Evolutionary conservation across 2,329 filamentous ascomycete species (phyloP), one percentile per base, ranked within the genome.

Genomic region (Pseudocercospora fijiensis): DNA sequence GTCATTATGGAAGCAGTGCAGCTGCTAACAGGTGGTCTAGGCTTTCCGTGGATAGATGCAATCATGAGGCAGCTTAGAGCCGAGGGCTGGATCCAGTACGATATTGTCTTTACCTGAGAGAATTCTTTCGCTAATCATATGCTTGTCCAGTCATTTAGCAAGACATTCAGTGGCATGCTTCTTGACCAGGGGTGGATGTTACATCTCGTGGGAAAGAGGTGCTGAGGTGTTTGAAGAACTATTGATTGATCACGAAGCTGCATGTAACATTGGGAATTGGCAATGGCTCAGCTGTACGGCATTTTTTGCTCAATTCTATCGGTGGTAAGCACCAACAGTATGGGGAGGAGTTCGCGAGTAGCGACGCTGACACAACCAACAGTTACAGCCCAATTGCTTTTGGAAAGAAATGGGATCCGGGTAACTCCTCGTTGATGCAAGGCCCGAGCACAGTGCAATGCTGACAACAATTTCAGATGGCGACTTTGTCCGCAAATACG

Each of bases 11-110:
- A 41, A 41, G 6, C 37, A 41, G 37, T 41, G 5, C 5, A 41
- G 8, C 16, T 8, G 37, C 13, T 41, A 18, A 41, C 37, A 18
- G 6, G 5, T 18, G 5, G 18, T 8, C 0, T 18, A 41, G 37
- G 90, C 0, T 92, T 92, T 66, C 90, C 90, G 0, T 92, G 88
- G 85, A 91, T 93, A 69, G 90, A 93, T 71, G 89, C 89, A 0
- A 80, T 92, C 45, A 92, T 93, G 90, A 85, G 89, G 0, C 90
- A 92, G 75, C 80, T 93, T 13, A 80, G 82, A 13, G 74, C 80
- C 1, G 89, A 92, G 73, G 90, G 90, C 27, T 93, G 90, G 90
- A 90, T 92, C 8, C 90, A 93, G 45, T 49, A 49, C 13, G 45
- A 26, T 18, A 22, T 22, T 4, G 9, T 49, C 20, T 16, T 5